These are phyloP conservation scores for Xylaria arbuscula DNA, from an alignment of 2,329 filamentous ascomycete species.

Conservation along the genomic window DNA sequence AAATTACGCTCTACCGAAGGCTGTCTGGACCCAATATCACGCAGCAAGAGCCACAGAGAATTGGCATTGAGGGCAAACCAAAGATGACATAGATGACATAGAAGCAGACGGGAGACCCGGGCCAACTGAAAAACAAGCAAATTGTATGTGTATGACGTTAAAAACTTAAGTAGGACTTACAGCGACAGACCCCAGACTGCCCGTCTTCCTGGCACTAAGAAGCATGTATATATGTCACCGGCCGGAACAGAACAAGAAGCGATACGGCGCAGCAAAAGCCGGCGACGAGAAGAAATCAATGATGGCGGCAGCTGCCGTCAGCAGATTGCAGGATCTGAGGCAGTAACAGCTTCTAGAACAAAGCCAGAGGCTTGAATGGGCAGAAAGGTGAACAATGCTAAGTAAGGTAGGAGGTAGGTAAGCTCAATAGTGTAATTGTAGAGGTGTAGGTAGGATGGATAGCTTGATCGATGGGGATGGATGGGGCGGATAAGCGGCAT, in stretches of 20 bases:
- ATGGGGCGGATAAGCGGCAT: neutral
- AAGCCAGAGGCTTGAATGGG: conserved; percentile 3
- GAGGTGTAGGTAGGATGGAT: neutral
- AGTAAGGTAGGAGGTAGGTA: neutral
- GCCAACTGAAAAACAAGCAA: conserved; percentile 6
- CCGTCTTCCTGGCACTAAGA: neutral
- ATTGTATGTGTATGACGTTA: conserved; percentile 26
- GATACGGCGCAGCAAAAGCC: conserved; percentile 6
- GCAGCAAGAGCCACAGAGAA: conserved; percentile 1
- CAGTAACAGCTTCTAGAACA: neutral
- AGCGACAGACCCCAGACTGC: conserved; percentile 12
- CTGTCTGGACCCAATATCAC: conserved; percentile 5
- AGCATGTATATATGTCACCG: conserved; percentile 7
- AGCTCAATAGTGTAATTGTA: conserved; percentile 1
- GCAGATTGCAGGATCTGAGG: conserved; percentile 19
- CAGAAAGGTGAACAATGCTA: conserved; percentile 6
- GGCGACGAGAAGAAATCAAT: neutral
- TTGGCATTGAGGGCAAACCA: neutral
- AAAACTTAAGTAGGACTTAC: conserved; percentile 26
- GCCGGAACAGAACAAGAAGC: conserved; percentile 8
- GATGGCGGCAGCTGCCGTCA: conserved; percentile 14
- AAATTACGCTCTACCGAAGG: conserved; percentile 15
- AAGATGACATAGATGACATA: conserved; percentile 1
- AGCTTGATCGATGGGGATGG: neutral
- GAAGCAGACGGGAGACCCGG: conserved; percentile 8